Evolutionary conservation across 2,329 filamentous ascomycete genomes (phyloP).

Genomic region (Penicillium sp.): DNA sequence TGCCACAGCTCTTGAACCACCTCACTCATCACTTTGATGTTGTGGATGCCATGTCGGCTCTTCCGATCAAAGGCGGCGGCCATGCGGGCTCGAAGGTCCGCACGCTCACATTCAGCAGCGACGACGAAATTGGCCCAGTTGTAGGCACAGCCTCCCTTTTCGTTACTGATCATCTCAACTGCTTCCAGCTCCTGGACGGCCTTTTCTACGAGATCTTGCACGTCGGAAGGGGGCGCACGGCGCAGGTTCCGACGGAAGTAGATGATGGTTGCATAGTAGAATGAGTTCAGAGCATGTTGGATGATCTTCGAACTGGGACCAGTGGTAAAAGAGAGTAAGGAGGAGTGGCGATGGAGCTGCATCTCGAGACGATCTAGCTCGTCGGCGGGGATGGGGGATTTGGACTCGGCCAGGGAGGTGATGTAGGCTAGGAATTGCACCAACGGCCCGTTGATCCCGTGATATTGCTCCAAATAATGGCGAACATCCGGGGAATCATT

Average conservation of each 20-base stretch:
- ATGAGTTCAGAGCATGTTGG: constrained; percentile 28
- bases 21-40: constrained; percentile 27
- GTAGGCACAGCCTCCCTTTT: constrained; percentile 29
- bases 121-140: constrained; percentile 35
- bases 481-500: constrained; percentile 15
- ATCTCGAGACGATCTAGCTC: constrained; percentile 29
- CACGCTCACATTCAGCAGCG: constrained; percentile 29
- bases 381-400: constrained; percentile 8
- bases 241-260: constrained; percentile 33
- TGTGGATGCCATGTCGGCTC: constrained; percentile 32
- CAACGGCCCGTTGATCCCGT: constrained; percentile 24
- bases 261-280: constrained; percentile 34
- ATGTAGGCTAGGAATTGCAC: constrained; percentile 22
- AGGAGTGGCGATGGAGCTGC: constrained; percentile 23
- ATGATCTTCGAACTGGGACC: constrained; percentile 14
- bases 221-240: constrained; percentile 12
- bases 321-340: constrained; percentile 20
- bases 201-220: constrained; percentile 30
- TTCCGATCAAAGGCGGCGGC: constrained; percentile 27
- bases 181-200: constrained; percentile 30
- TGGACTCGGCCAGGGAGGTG: constrained; percentile 21
- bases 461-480: constrained; percentile 25
- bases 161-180: constrained; percentile 24
- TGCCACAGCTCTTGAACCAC: constrained; percentile 30
- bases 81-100: constrained; percentile 26